Evolutionary conservation across 2,329 filamentous ascomycete genomes (phyloP).

Genomic region (Epichloe typhina): DNA sequence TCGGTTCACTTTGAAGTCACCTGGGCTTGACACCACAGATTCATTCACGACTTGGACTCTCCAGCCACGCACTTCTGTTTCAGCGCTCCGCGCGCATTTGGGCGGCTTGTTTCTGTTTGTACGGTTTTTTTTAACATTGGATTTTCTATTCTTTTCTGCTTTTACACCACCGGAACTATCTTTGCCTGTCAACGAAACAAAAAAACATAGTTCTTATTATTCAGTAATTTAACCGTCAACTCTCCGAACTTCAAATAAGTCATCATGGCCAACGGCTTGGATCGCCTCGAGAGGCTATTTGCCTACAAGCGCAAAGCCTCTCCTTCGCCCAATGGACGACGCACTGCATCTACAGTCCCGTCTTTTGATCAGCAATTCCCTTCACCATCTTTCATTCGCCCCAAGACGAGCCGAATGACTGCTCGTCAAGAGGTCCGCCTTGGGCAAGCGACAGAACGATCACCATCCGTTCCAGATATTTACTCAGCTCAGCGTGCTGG

Average conservation of each 20-base stretch:
- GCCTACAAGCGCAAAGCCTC: slow-evolving; percentile 27
- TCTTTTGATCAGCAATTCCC: slow-evolving; percentile 29
- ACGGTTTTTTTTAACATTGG: no score
- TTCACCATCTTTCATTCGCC: slow-evolving; percentile 41
- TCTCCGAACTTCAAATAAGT: not conserved
- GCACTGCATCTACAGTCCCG: slow-evolving; percentile 11
- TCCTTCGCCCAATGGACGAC: slow-evolving; percentile 13
- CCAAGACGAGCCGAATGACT: slow-evolving; percentile 40
- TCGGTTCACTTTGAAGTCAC: slow-evolving; percentile 10
- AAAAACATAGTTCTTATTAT: not conserved
- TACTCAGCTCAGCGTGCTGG: slow-evolving; percentile 4
- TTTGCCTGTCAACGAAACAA: not conserved
- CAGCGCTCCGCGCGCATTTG: not conserved
- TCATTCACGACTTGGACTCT: slow-evolving; percentile 1
- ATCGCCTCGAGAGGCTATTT: slow-evolving; percentile 40
- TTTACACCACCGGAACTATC: not conserved
- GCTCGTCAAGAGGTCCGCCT: slow-evolving; percentile 36
- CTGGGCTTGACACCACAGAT: slow-evolving; percentile 1
- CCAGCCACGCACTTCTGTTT: not conserved
- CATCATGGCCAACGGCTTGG: slow-evolving; percentile 36
- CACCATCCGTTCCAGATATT: slow-evolving; percentile 15
- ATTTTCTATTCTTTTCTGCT: not conserved
- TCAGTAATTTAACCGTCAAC: not conserved
- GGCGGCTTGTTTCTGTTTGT: not conserved
- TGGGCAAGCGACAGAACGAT: slow-evolving; percentile 16